Conservation (phyloP, 2,329 filamentous ascomycete genomes). For the Zalaria obscura region DNA sequence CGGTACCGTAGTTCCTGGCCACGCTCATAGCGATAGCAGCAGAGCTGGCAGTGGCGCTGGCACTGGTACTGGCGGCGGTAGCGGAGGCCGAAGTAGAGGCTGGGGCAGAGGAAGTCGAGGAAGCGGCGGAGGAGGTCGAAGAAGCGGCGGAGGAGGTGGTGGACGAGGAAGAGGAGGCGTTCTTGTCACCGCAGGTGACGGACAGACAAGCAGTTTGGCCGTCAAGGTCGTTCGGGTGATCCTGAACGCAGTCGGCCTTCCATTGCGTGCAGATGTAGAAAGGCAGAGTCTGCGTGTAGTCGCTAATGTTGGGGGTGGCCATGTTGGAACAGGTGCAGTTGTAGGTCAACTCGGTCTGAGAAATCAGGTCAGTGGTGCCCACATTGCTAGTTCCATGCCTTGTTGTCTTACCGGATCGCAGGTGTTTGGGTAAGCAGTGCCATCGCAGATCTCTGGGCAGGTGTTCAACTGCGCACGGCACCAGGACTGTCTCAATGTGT, state of each 20-base stretch:
- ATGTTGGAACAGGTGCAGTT: conserved; percentile 44
- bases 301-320: conserved; percentile 37
- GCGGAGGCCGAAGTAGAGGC: conserved; percentile 13
- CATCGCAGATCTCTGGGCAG: conserved; percentile 45
- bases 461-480: conserved; percentile 44
- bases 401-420: conserved; percentile 40
- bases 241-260: conserved; percentile 27
- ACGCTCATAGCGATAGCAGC: conserved; percentile 32
- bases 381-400: neutral
- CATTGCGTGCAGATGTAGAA: conserved; percentile 44
- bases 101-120: conserved; percentile 10
- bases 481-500: conserved; percentile 31
- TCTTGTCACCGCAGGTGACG: conserved; percentile 38
- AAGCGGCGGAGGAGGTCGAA: conserved; percentile 15
- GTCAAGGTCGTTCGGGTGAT: conserved; percentile 22
- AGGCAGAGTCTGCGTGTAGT: conserved; percentile 44
- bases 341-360: conserved; percentile 34
- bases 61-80: conserved; percentile 15
- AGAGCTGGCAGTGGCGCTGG: conserved; percentile 16
- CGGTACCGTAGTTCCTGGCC: conserved; percentile 37
- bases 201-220: conserved; percentile 31
- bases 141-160: conserved; percentile 11
- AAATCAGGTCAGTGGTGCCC: conserved; percentile 5
- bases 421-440: conserved; percentile 32
- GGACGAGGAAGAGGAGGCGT: conserved; percentile 23